These are phyloP conservation scores for Flaveria trinervia DNA, from an alignment of 129 eudicot genomes.

Conservation along the genomic window DNA sequence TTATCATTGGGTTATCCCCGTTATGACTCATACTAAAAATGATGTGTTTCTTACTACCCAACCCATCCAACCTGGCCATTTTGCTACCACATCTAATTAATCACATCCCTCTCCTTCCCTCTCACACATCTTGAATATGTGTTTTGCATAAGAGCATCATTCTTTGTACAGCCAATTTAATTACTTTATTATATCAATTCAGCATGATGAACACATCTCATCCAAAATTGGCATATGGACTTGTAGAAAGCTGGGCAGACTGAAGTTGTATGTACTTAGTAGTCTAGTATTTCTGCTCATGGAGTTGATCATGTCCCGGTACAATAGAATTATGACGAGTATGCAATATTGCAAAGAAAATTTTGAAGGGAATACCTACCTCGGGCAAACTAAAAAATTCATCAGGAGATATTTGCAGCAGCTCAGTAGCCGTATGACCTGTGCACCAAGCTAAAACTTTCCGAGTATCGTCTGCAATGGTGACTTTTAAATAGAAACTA, in stretches of 20 bases:
- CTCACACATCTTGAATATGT: background rate
- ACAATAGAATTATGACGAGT: background rate
- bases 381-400: constrained; percentile 76
- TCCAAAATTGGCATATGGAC: too few species aligned
- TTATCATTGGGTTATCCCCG: background rate
- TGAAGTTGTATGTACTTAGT: background rate
- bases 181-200: too few species aligned
- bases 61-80: background rate
- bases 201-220: too few species aligned
- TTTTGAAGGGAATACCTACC: constrained; percentile 39
- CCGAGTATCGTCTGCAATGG: constrained; percentile 66
- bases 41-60: background rate
- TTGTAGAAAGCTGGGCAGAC: too few species aligned
- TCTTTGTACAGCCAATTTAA: background rate
- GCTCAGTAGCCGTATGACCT: constrained; percentile 78
- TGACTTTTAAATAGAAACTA: constrained; percentile 65
- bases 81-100: background rate
- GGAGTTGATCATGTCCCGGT: constrained; percentile 14
- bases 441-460: constrained; percentile 82
- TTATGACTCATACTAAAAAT: background rate
- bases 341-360: background rate
- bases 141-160: background rate
- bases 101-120: background rate
- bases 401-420: constrained; percentile 84
- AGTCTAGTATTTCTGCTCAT: background rate